These are phyloP conservation scores for Leptosphaerulina australis DNA, from an alignment of 2,329 filamentous ascomycete genomes.

Conservation along the genomic window DNA sequence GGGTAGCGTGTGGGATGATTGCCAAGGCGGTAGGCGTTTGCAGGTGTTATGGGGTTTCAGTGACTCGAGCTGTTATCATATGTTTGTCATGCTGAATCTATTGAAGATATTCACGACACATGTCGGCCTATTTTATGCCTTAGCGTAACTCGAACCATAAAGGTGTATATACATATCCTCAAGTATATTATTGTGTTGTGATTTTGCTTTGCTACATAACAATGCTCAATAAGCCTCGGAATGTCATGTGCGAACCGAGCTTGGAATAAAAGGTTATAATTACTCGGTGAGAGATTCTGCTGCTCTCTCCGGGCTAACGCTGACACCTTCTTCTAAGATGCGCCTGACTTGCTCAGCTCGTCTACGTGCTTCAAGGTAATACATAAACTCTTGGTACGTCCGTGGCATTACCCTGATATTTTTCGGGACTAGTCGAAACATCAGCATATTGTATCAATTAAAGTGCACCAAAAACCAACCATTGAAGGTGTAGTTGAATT, in stretches of 20 bases:
- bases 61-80: not conserved
- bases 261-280: not conserved
- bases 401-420: slow-evolving; percentile 70
- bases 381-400: slow-evolving; percentile 68
- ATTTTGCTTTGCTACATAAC: too few relatives aligned
- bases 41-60: not conserved
- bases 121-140: not conserved
- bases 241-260: not conserved
- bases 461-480: not conserved
- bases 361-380: slow-evolving; percentile 66
- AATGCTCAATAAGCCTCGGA: too few relatives aligned
- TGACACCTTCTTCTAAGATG: slow-evolving; percentile 38
- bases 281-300: slow-evolving; percentile 48
- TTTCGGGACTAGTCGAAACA: slow-evolving; percentile 58
- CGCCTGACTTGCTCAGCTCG: slow-evolving; percentile 58
- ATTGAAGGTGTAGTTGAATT: slow-evolving; percentile 76
- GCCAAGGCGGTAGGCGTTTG: not conserved
- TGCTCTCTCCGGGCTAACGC: slow-evolving; percentile 38
- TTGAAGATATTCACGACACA: not conserved
- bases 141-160: not conserved
- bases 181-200: too few relatives aligned
- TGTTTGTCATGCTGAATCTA: not conserved
- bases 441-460: not conserved
- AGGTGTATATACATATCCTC: not conserved
- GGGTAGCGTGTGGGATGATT: not conserved